These are phyloP conservation scores for Andalucia godoyi DNA, from an alignment of 78 protist genomes.

Conservation along the genomic window DNA sequence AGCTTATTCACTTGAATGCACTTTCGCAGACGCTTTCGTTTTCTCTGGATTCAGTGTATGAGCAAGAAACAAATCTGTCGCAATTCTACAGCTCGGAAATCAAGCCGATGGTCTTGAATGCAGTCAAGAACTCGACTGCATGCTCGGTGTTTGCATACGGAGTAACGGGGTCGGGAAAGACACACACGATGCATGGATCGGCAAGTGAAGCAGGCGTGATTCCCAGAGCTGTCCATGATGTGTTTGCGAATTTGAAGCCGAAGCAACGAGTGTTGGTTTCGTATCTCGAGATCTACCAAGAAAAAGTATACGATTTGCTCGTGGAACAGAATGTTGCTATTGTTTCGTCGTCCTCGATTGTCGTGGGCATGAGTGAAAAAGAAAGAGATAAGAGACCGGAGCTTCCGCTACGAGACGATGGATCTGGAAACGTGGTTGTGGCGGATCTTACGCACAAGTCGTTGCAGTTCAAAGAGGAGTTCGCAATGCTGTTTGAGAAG, in stretches of 20 bases:
- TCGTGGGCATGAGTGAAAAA: too few species aligned
- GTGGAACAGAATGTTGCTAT: background rate
- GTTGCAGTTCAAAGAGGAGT: background rate
- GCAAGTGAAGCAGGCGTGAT: slow-evolving; percentile 14
- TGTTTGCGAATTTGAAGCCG: background rate
- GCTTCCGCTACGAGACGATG: slow-evolving; percentile 3
- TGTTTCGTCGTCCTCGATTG: too few species aligned
- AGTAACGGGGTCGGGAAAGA: slow-evolving; percentile 20
- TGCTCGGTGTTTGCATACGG: slow-evolving; percentile 28
- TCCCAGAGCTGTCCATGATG: background rate
- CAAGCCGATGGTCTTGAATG: too few species aligned
- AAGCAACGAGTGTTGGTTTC: background rate
- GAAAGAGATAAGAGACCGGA: too few species aligned
- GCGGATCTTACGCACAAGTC: background rate
- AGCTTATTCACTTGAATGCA: too few species aligned
- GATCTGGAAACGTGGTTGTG: background rate
- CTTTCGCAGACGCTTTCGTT: too few species aligned
- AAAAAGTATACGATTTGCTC: slow-evolving; percentile 12
- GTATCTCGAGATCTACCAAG: slow-evolving; percentile 20
- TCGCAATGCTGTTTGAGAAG: background rate
- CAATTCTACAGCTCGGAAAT: background rate
- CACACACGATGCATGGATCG: slow-evolving; percentile 24
- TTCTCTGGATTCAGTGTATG: background rate
- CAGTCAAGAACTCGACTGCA: too few species aligned
- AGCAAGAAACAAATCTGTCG: background rate